Conservation (phyloP, 2,329 filamentous ascomycete species). For the Diplodia seriata region DNA sequence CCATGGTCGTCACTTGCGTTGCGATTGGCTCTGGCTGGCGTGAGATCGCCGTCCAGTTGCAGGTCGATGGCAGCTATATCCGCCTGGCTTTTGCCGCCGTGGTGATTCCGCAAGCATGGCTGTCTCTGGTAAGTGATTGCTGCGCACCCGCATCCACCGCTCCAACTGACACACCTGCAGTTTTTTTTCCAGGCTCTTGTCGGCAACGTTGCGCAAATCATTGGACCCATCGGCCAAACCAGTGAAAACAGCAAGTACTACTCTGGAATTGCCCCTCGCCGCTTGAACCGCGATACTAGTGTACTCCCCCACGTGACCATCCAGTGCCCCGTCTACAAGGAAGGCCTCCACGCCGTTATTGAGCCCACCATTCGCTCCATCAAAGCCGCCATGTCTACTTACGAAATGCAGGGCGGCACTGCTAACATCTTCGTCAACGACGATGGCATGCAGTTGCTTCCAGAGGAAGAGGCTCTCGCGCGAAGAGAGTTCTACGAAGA, state of each 20-base stretch:
- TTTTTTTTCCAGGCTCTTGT: constrained; percentile 58
- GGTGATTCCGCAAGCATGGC: constrained; percentile 64
- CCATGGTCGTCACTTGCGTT: constrained; percentile 59
- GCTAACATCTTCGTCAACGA: constrained; percentile 81
- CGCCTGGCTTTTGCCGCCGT: constrained; percentile 62
- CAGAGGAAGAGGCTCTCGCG: constrained; percentile 53
- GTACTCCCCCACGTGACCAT: constrained; percentile 63
- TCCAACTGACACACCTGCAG: constrained; percentile 32
- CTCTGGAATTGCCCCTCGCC: constrained; percentile 51
- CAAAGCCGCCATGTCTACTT: constrained; percentile 78
- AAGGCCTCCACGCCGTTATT: constrained; percentile 62
- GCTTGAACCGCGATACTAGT: constrained; percentile 45
- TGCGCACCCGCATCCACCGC: no score
- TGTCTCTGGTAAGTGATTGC: constrained; percentile 56
- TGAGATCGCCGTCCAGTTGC: constrained; percentile 61
- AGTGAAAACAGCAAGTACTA: constrained; percentile 55
- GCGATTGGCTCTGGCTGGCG: constrained; percentile 66
- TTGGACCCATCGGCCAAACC: constrained; percentile 55
- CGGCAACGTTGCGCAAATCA: constrained; percentile 50
- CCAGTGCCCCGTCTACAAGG: constrained; percentile 53
- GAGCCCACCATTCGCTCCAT: constrained; percentile 78
- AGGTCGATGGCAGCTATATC: constrained; percentile 60
- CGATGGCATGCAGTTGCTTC: constrained; percentile 73
- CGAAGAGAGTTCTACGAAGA: constrained; percentile 58
- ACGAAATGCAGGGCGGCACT: constrained; percentile 78